Conservation (phyloP, 2,329 filamentous ascomycete species). For the Decorospora gaudefroyi region DNA sequence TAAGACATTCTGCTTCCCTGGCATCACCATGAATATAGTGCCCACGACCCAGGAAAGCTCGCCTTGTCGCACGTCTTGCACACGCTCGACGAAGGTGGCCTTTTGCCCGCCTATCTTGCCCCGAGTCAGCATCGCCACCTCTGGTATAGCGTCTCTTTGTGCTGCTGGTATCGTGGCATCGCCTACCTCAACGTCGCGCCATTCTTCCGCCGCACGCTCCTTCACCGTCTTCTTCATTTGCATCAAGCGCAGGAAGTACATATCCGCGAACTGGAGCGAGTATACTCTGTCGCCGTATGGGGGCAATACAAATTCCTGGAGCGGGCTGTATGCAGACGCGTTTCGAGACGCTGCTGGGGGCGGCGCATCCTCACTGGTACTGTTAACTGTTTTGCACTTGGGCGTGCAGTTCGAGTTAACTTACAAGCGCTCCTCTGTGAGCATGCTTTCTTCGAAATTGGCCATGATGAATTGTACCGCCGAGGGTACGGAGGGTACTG, state of each 20-base stretch:
- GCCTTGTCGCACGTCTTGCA: conserved; percentile 93
- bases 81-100: conserved; percentile 78
- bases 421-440: conserved; percentile 40
- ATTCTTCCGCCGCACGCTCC: conserved; percentile 71
- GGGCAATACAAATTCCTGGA: conserved; percentile 74
- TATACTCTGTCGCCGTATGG: conserved; percentile 70
- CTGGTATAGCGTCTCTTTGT: background rate
- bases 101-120: conserved; percentile 69
- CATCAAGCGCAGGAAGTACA: conserved; percentile 91
- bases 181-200: conserved; percentile 69
- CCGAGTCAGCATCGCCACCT: conserved; percentile 10
- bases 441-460: conserved; percentile 26
- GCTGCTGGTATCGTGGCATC: conserved; percentile 1
- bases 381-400: conserved; percentile 23
- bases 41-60: conserved; percentile 94
- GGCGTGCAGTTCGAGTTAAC: conserved; percentile 1
- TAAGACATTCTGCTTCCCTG: conserved; percentile 91
- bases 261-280: conserved; percentile 93
- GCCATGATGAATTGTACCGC: conserved; percentile 19
- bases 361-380: conserved; percentile 33
- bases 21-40: conserved; percentile 97
- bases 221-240: conserved; percentile 86
- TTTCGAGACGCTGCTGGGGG: conserved; percentile 28
- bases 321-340: conserved; percentile 69
- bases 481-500: no score